Evolutionary conservation across 2,329 filamentous ascomycete species (phyloP).

Genomic region (Xylaria sp.): DNA sequence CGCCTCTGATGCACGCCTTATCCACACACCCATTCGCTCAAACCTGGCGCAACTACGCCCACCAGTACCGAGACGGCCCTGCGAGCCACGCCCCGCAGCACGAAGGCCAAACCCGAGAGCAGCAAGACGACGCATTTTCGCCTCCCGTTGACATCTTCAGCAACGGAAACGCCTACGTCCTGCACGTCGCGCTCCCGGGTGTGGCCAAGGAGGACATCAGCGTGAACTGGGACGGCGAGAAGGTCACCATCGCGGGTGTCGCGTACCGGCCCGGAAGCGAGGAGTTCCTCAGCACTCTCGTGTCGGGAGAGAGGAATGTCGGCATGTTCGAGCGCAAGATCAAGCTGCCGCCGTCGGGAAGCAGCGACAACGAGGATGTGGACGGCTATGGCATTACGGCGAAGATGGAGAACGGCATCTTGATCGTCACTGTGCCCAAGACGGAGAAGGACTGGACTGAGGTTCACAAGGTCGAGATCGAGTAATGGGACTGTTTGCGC

Average conservation of each 20-base stretch:
- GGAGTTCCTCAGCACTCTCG: conserved; percentile 67
- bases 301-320: conserved; percentile 70
- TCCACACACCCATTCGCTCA: conserved; percentile 51
- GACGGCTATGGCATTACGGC: conserved; percentile 72
- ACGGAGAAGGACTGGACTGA: conserved; percentile 69
- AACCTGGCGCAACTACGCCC: conserved; percentile 48
- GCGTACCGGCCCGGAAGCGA: conserved; percentile 76
- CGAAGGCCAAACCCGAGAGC: conserved; percentile 28
- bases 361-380: conserved; percentile 60
- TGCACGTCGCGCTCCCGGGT: conserved; percentile 79
- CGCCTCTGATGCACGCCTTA: conserved; percentile 48
- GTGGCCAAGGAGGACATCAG: conserved; percentile 79
- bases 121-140: conserved; percentile 52
- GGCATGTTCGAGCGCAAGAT: conserved; percentile 77
- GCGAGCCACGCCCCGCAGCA: conserved; percentile 18
- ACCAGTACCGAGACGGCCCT: conserved; percentile 35
- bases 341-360: conserved; percentile 56
- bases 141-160: conserved; percentile 80
- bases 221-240: conserved; percentile 76
- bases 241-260: conserved; percentile 73
- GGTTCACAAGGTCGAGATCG: conserved; percentile 64
- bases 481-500: conserved; percentile 46
- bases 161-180: conserved; percentile 65
- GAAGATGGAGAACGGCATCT: conserved; percentile 78
- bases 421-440: conserved; percentile 80